phyloP scores from a whole-genome alignment of 345 rosid genomes.

The Corchorus olitorius region DNA sequence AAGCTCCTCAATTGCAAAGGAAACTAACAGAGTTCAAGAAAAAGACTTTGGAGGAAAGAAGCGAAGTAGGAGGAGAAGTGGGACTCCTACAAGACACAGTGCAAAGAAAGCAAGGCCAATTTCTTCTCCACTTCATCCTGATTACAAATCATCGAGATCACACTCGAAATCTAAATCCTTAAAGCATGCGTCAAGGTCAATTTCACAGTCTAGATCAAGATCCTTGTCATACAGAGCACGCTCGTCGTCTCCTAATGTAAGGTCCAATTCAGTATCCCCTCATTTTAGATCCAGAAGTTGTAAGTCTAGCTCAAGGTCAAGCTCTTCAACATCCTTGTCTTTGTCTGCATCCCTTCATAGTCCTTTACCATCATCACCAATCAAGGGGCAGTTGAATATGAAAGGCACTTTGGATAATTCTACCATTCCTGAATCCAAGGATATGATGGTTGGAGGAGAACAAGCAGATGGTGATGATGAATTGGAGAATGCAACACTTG shows the following conservation, averaged over 20 bases:
- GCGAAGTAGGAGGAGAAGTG: slow-evolving; percentile 26
- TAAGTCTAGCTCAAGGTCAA: slow-evolving; percentile 28
- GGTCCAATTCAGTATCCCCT: slow-evolving; percentile 28
- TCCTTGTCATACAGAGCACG: slow-evolving; percentile 28
- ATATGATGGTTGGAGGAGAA: slow-evolving; percentile 24
- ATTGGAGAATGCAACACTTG: slow-evolving; percentile 26
- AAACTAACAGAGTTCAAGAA: slow-evolving; percentile 22
- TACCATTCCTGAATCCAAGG: slow-evolving; percentile 26
- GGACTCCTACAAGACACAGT: slow-evolving; percentile 23
- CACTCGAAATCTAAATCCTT: slow-evolving; percentile 27
- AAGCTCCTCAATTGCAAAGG: slow-evolving; percentile 22
- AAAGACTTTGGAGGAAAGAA: slow-evolving; percentile 31
- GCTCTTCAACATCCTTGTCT: slow-evolving; percentile 29
- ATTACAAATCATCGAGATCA: slow-evolving; percentile 28
- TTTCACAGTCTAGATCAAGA: slow-evolving; percentile 27
- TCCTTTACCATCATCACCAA: slow-evolving; percentile 32
- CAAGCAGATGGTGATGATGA: background rate
- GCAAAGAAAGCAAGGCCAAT: slow-evolving; percentile 32
- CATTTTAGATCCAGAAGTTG: slow-evolving; percentile 24
- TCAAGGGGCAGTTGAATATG: slow-evolving; percentile 26
- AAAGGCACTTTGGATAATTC: slow-evolving; percentile 26
- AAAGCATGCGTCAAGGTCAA: slow-evolving; percentile 24
- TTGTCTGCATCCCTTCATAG: slow-evolving; percentile 29
- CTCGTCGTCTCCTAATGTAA: slow-evolving; percentile 30
- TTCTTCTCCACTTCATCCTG: slow-evolving; percentile 32